Conservation (phyloP, 2,329 filamentous ascomycete species). For the Lasiodiplodia sp. region DNA sequence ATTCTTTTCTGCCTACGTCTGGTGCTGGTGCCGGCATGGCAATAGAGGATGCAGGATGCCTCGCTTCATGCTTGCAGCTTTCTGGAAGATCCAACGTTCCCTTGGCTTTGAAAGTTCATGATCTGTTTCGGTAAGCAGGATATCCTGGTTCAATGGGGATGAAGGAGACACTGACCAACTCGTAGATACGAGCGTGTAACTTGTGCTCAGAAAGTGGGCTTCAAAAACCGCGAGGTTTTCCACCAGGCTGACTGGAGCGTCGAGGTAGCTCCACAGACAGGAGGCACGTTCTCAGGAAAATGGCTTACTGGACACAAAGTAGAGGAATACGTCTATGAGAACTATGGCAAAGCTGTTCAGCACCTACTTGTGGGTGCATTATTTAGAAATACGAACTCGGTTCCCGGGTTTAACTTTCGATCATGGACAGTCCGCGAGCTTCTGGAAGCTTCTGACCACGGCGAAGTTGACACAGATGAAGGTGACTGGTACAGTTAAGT, state of each 20-base stretch:
- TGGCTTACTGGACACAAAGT: neutral
- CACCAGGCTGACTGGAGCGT: slow-evolving; percentile 31
- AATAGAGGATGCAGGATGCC: slow-evolving; percentile 57
- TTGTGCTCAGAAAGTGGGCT: slow-evolving; percentile 44
- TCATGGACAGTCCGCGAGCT: neutral
- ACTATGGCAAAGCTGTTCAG: neutral
- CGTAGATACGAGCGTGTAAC: slow-evolving; percentile 37
- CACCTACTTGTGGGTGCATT: neutral
- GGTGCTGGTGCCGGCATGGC: slow-evolving; percentile 63
- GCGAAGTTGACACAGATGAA: neutral
- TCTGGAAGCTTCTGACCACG: neutral
- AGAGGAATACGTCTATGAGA: neutral
- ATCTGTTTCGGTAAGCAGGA: slow-evolving; percentile 36
- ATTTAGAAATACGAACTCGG: neutral
- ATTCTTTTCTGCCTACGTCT: slow-evolving; percentile 62
- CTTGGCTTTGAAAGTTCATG: slow-evolving; percentile 42
- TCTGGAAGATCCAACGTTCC: slow-evolving; percentile 41
- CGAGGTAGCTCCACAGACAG: neutral
- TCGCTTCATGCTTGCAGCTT: slow-evolving; percentile 39
- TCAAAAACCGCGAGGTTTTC: slow-evolving; percentile 45
- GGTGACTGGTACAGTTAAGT: neutral
- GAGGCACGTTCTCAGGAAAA: neutral
- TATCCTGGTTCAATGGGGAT: no score
- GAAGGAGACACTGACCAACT: no score
- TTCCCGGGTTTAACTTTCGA: neutral